Base-by-base conservation (phyloP, 2,329 filamentous ascomycete genomes). In the Clonostachys solani region DNA sequence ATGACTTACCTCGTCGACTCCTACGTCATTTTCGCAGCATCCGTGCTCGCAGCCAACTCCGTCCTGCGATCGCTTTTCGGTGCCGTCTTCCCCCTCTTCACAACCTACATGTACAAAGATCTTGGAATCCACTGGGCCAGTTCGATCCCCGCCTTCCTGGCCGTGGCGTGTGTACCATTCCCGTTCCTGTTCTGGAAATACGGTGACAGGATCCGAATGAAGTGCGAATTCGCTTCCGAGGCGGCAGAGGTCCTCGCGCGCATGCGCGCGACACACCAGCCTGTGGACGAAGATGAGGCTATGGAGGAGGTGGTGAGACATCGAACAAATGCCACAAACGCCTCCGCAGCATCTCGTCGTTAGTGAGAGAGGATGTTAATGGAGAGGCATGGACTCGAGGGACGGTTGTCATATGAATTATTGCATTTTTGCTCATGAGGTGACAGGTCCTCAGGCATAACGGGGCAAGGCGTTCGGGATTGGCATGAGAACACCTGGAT, bases 141-240 rank as follows among this genome's bases (percentile, higher is more conserved):
- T 34, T 82, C 80, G 0, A 70, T 92, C 13, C 87, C 87, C 0
- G 89, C 83, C 1, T 92, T 92, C 67, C 71, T 92, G 5, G 80
- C 86, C 0, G 62, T 91, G 5, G 77, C 75, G 12, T 91, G 87
- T 63, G 71, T 89, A 16, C 86, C 88, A 0, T 85, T 88, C 58
- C 87, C 88, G 0, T 86, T 87, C 63, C 62, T 92, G 15, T 89
- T 92, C 65, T 88, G 87, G 69, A 83, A 78, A 55, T 89, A 89
- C 61, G 87, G 87, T 52, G 29, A 58, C 35, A 44, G 45, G 10
- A 86, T 92, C 55, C 76, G 87, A 18, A 69, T 75, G 61, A 79
- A 74, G 58, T 89, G 86, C 74, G 84, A 85, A 68, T 91, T 78
- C 58, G 81, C 86, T 6, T 76, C 80, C 10, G 77, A 89, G 63